Base-by-base conservation (phyloP, 2,329 filamentous ascomycete genomes). In the Lachnellula willkommii region DNA sequence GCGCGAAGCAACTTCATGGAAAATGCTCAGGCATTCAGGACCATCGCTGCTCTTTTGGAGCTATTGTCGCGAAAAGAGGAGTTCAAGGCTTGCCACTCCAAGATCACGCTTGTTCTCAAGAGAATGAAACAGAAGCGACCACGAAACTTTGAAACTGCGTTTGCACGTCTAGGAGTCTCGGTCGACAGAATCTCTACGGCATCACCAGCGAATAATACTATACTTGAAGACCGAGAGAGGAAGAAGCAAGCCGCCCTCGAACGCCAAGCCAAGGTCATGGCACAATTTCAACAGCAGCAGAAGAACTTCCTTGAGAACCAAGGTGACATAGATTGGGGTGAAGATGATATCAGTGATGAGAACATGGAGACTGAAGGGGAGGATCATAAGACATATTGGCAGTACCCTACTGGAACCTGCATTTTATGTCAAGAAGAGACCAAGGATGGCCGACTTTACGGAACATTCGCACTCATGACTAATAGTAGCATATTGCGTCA, bases 361-460 rank as follows among this genome's bases (percentile, higher is more conserved):
- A 84, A 89, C 51, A 60, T 74, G 12, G 81, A 83, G 40, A 73
- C 75, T 28, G 77, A 79, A 45, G 70, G 72, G 6, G 84, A 89
- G 64, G 83, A 85, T 65, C 81, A 84, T 49, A 85, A 85, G 68
- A 90, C 88, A 63, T 80, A 83, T 46, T 95, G 92, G 85, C 94
- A 91, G 68, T 99, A 95, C 69, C 94, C 95, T 1, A 83, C 85
- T 24, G 94, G 92, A 15, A 95, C 91, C 24, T 99, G 94, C 70
- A 96, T 99, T 53, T 76, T 97, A 15, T 99, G 94, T 68, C 94
- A 97, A 71, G 95, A 99, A 73, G 91, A 96, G 64, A 94, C 90
- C 2, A 91, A 93, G 65, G 93, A 97, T 61, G 85, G 86, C 12
- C 83, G 87, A 42, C 79, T 97, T 1, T 97, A 95, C 69, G 94